Evolutionary conservation across 192 early-diverging fungal genomes (phyloP), one percentile per base, ranked within the genome.

Genomic region (Umbelopsis vinacea): DNA sequence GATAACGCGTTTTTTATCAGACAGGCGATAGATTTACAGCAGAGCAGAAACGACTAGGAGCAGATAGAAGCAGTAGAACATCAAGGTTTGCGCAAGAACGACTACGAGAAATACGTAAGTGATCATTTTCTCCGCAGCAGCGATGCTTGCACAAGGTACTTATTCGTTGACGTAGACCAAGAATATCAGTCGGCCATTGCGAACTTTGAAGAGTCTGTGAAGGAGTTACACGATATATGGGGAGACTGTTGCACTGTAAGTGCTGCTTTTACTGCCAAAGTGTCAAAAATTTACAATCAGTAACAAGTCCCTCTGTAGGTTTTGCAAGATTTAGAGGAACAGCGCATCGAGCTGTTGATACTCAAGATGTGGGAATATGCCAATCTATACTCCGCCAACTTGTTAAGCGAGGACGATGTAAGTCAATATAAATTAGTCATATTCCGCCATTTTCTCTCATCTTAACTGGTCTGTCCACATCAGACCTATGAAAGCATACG

Each of bases 61-160:
- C 29, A 6, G 57, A 63, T 35, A 63, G 57, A 38, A 29, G 9
- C 33, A 26, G 14, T 63, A 38, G 57, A 63, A 15, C 33, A 19
- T 63, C 57, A 37, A 29, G 57, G 14, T 29, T 63, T n/a, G 57
- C 57, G 11, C 57, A 63, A 37, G 57, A 63, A 37, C 26, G 33
- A 63, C 19, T 63, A 63, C 11, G 57, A 37, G 57, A 63, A 15
- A 63, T 63, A 63, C 57, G 57, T 63, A 63, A 33, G 57, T 63
- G 33, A 38, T 35, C n/a, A 15, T 19, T 19, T n/a, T n/a, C 14
- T 50, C 17, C 6, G 17, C 48, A 50, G 6, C 15, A 4, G 17
- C 15, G 0, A 21, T 21, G 15, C 4, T 50, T 50, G 17, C 17
- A n/a, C n/a, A 19, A 5, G 48, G 7, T 19, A 6, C 48, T n/a